Evolutionary conservation across 371 early-diverging fungal genomes (phyloP), one percentile per base, ranked within the genome.

Genomic region (Dinochytrium kinnereticum): DNA sequence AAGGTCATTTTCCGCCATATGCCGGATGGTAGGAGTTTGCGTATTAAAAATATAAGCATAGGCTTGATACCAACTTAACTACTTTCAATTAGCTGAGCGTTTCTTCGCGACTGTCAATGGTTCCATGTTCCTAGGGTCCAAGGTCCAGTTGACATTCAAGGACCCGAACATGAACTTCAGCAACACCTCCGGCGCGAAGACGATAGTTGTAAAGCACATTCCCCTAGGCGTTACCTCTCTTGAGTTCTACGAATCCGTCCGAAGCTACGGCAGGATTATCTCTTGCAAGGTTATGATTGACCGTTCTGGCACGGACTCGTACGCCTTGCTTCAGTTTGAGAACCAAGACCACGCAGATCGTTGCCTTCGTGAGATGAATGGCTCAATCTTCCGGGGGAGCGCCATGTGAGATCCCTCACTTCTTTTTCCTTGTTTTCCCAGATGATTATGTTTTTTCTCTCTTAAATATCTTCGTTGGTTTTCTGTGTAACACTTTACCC

Each of bases 281-380:
- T 78, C 77, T 19, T 82, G 83, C 77, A 80, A 80, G 40, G 83
- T 80, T 51, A 76, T 82, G 79, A 69, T 80, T 61, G 83, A 82
- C 59, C 78, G 83, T 0, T 71, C 75, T 34, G 80, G 79, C 2
- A 39, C 68, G 15, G 83, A 82, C 49, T 31, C 74, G 51, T 82
- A 78, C 61, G 80, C 83, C 39, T 59, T 82, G 44, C 59, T 82
- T 64, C 83, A 82, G 66, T 82, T 77, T 74, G 83, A 82, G 73
- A 80, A 79, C 64, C 83, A 82, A 69, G 76, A 71, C 19, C 64
- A 70, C 51, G 83, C 79, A 15, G 83, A 82, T 40, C 33, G 61
- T 51, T 82, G 80, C 72, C 33, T 82, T 28, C 49, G 37, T 17
- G 79, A 77, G 24, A 68, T 80, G 77, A 82, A 82, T 69, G 83